Evolutionary conservation across 169 alveolate genomes (phyloP).

Genomic region (Cyclospora cayetanensis): DNA sequence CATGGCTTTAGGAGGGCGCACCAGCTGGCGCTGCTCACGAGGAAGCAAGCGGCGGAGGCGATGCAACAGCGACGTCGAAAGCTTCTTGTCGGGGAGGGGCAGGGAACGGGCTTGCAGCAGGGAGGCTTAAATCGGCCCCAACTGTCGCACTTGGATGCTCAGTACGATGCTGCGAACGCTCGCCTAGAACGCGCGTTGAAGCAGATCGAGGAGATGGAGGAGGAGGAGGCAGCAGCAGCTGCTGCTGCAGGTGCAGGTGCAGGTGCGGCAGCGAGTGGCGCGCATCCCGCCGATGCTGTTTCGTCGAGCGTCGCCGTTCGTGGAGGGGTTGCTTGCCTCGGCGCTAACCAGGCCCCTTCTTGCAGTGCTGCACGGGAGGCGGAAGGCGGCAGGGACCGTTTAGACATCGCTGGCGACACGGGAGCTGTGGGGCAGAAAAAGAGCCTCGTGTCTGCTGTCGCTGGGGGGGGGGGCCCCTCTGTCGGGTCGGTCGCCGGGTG

Average conservation of each 20-base stretch:
- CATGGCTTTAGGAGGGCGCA: slow-evolving; percentile 56
- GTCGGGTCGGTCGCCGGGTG: background rate
- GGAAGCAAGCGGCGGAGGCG: slow-evolving; percentile 38
- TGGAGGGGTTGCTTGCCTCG: no score
- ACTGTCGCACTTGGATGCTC: background rate
- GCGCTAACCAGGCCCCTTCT: no score
- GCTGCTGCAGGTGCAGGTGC: slow-evolving; percentile 5
- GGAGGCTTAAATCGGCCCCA: background rate
- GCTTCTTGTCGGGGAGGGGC: background rate
- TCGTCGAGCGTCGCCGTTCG: no score
- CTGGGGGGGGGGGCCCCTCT: background rate
- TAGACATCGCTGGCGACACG: no score
- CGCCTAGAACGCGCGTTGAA: background rate
- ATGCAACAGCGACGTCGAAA: slow-evolving; percentile 23
- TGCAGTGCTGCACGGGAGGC: background rate
- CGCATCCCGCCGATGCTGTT: background rate
- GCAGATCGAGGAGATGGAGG: background rate
- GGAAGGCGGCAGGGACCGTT: background rate
- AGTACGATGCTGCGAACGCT: background rate
- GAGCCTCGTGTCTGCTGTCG: background rate
- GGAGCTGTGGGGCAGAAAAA: no score
- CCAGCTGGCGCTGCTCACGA: slow-evolving; percentile 48
- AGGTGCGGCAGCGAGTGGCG: background rate
- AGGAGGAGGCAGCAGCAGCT: slow-evolving; percentile 13
- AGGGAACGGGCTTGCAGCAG: background rate